Evolutionary conservation across 2,329 filamentous ascomycete genomes (phyloP).

Genomic region (Clarireedia monteithiana): DNA sequence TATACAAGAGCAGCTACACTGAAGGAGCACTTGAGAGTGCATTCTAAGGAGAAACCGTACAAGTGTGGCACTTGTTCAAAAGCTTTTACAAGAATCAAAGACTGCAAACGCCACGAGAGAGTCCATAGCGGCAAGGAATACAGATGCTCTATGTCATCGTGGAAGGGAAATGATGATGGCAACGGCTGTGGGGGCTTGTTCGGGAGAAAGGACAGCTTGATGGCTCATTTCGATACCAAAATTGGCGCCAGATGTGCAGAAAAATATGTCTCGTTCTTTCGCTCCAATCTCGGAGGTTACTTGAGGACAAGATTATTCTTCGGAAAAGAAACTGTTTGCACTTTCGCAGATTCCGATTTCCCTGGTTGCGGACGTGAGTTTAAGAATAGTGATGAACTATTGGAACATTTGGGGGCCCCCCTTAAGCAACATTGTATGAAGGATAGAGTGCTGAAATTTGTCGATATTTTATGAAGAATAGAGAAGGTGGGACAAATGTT

Average conservation of each 20-base stretch:
- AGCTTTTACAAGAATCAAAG: not conserved
- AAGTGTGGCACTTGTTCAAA: not conserved
- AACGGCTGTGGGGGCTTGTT: not conserved
- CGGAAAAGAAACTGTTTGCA: not conserved
- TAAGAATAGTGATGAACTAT: fast-evolving
- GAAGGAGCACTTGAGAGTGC: not conserved
- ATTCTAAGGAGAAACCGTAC: not conserved
- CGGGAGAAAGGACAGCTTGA: not conserved
- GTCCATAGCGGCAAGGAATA: not conserved
- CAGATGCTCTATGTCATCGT: not conserved
- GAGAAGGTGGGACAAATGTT: not conserved
- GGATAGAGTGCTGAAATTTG: fast-evolving
- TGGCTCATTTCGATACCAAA: not conserved
- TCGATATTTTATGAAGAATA: not conserved
- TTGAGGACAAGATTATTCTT: fast-evolving
- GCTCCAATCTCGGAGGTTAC: too few relatives aligned
- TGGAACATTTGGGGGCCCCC: not conserved
- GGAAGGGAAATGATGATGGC: fast-evolving
- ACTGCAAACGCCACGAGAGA: not conserved
- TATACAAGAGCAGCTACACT: not conserved
- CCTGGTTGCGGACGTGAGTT: not conserved
- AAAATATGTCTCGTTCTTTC: not conserved
- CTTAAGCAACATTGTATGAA: not conserved
- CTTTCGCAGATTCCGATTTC: fast-evolving
- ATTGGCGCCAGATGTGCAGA: not conserved